Percentiles rank a stretch among this genome's conserved stretches.
phyloP scores from a whole-genome alignment of 441 rosid species.

The Gossypium laxum region DNA sequence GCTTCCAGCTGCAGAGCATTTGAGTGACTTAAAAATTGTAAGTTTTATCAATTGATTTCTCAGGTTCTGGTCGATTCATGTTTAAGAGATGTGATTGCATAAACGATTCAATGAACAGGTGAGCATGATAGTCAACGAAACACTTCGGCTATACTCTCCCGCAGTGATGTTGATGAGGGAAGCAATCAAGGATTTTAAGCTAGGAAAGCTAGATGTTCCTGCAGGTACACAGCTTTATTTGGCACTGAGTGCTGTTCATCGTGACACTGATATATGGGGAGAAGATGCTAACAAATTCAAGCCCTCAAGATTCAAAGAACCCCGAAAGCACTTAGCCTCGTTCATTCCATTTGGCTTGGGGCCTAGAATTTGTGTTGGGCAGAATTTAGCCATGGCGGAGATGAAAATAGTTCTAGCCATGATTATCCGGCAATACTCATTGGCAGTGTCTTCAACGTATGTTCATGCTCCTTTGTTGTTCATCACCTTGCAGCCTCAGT shows the following conservation, averaged over 20 bases:
- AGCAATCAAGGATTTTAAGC: slow-evolving; percentile 28
- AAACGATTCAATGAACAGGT: slow-evolving; percentile 29
- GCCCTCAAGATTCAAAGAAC: slow-evolving; percentile 50
- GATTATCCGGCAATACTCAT: slow-evolving; percentile 28
- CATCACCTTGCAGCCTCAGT: too few species aligned
- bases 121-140: slow-evolving; percentile 51
- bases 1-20: slow-evolving; percentile 29
- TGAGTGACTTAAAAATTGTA: slow-evolving; percentile 57
- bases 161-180: slow-evolving; percentile 38
- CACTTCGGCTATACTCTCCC: slow-evolving; percentile 65
- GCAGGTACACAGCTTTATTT: slow-evolving; percentile 44
- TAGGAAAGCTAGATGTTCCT: slow-evolving; percentile 53
- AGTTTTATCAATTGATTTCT: slow-evolving; percentile 14
- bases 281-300: slow-evolving; percentile 56
- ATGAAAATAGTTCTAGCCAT: slow-evolving; percentile 36
- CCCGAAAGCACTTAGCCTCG: slow-evolving; percentile 39
- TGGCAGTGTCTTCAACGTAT: slow-evolving; percentile 37
- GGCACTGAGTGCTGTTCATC: slow-evolving; percentile 41
- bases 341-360: slow-evolving; percentile 63
- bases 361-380: slow-evolving; percentile 64
- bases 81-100: not conserved
- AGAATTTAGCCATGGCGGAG: slow-evolving; percentile 49
- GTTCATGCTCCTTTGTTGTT: slow-evolving; percentile 69
- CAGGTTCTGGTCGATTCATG: not conserved
- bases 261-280: slow-evolving; percentile 58